Percentiles rank a stretch among this genome's conserved stretches.
Conservation (phyloP, 345 rosid species). For the Brassica rapa region DNA sequence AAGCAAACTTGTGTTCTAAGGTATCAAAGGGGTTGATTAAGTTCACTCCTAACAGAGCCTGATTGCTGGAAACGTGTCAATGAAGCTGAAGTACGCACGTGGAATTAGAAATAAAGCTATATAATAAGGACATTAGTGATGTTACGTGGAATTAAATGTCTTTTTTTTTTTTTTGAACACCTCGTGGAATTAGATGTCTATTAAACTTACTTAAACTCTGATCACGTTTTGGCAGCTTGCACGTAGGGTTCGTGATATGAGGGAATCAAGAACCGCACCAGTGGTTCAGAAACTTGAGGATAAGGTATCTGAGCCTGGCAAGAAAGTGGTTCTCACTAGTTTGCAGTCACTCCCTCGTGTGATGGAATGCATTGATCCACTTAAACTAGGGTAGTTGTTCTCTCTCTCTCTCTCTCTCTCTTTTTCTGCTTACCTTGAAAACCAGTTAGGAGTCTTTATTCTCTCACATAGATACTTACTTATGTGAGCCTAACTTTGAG, state of each 20-base stretch:
- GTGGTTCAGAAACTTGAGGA: slow-evolving; percentile 68
- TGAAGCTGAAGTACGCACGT: slow-evolving; percentile 67
- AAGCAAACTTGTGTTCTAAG: no score
- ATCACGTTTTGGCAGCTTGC: slow-evolving; percentile 58
- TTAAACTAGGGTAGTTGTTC: slow-evolving; percentile 74
- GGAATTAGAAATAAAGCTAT: no score
- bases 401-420: not conserved
- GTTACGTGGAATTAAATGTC: no score
- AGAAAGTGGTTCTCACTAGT: slow-evolving; percentile 55
- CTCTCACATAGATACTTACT: not conserved
- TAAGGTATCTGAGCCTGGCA: slow-evolving; percentile 52
- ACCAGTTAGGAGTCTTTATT: not conserved
- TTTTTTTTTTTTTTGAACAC: no score
- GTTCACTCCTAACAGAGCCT: no score
- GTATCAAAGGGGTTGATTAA: no score
- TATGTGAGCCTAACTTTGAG: not conserved
- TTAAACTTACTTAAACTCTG: no score
- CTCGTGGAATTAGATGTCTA: no score
- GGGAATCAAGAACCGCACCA: slow-evolving; percentile 84
- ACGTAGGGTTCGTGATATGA: slow-evolving; percentile 92
- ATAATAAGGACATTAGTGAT: no score
- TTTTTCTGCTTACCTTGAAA: slow-evolving; percentile 13
- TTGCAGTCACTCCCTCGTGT: slow-evolving; percentile 90
- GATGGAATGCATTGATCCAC: slow-evolving; percentile 94
- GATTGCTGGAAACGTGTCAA: slow-evolving; percentile 93